Base-by-base conservation (phyloP, 1,284 basidiomycete genomes). In the Prillingera fragicola region DNA sequence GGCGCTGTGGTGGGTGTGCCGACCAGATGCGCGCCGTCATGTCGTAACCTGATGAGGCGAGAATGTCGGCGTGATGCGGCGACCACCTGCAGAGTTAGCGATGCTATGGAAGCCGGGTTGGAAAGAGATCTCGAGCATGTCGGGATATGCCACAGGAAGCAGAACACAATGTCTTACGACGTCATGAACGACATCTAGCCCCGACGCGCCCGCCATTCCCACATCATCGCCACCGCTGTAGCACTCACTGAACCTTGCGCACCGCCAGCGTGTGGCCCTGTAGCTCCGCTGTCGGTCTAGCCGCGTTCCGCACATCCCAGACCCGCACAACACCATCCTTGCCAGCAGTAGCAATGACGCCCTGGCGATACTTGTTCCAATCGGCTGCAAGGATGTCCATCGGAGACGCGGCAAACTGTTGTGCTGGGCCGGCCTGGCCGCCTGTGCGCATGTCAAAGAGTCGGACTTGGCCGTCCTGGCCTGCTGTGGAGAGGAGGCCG, bases 391-490 rank as follows among this genome's bases (percentile, higher is more conserved):
- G 46, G 5, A 65, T 39, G 29, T 67, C 62, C 8, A 51, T 47
- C 3, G 38, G 43, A 18, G 40, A 41, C 26, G 47, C 43, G 24
- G 15, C 29, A 31, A 48, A 45, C 17, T 22, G 22, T 33, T 41
- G 39, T 32, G 33, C 33, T 12, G 33, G 22, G 41, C 26, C 33
- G 8, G 22, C 24, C 9, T 17, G 14, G 12, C 32, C 13, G 22
- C 26, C 23, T 1, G 39, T 21, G 17, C 50, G 50, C 25, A 54
- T 74, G 69, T 94, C 89, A 64, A 86, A 91, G 41, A 91, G 71
- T 54, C 83, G 83, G 43, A 90, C 60, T 0, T 81, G 81, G 12
- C 89, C 89, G 63, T 95, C 89, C 0, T 85, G 82, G 0, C 85
- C 91, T 53, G 85, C 87, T 0, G 87, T 83, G 0, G 85, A 84